A percentile compares a stretch with the other conserved stretches of the same genome.
phyloP scores from a whole-genome alignment of 352 stramenopile species.

The Globisporangium carolinianum region DNA sequence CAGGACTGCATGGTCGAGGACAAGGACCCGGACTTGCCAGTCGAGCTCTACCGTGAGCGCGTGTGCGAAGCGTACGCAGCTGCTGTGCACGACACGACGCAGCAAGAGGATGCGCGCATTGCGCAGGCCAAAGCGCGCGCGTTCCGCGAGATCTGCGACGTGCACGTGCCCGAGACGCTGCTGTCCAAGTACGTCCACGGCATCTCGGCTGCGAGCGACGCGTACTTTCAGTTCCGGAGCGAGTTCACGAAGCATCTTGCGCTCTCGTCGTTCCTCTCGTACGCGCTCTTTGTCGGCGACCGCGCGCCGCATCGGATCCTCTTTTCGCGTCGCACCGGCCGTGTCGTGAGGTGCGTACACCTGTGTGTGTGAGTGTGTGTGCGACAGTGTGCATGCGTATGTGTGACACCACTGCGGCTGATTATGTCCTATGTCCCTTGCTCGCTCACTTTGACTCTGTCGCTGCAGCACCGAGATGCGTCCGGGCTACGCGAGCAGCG shows the following conservation, averaged over 20 bases:
- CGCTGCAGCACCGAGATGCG: constrained; percentile 66
- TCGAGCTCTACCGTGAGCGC: constrained; percentile 72
- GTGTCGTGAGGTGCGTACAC: constrained; percentile 44
- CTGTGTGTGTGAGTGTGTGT: not conserved
- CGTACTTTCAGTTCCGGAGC: constrained; percentile 82
- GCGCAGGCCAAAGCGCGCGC: constrained; percentile 50
- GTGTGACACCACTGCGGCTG: no score
- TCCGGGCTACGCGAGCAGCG: constrained; percentile 77
- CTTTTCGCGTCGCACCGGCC: constrained; percentile 72
- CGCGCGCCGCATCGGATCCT: constrained; percentile 78
- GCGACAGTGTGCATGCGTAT: no score
- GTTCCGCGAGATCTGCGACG: constrained; percentile 77
- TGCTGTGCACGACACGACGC: constrained; percentile 21
- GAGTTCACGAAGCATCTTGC: constrained; percentile 85
- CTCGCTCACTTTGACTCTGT: no score
- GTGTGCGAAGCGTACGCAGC: constrained; percentile 64
- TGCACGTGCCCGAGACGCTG: constrained; percentile 78
- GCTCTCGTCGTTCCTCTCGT: constrained; percentile 82
- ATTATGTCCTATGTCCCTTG: no score
- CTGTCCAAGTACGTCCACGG: constrained; percentile 82
- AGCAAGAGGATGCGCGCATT: constrained; percentile 62
- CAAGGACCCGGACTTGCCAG: constrained; percentile 69
- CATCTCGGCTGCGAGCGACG: constrained; percentile 62
- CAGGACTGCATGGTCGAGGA: constrained; percentile 57
- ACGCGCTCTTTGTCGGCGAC: constrained; percentile 80